Evolutionary conservation across 2,329 filamentous ascomycete species (phyloP).

Genomic region (Trichoderma asperellum): DNA sequence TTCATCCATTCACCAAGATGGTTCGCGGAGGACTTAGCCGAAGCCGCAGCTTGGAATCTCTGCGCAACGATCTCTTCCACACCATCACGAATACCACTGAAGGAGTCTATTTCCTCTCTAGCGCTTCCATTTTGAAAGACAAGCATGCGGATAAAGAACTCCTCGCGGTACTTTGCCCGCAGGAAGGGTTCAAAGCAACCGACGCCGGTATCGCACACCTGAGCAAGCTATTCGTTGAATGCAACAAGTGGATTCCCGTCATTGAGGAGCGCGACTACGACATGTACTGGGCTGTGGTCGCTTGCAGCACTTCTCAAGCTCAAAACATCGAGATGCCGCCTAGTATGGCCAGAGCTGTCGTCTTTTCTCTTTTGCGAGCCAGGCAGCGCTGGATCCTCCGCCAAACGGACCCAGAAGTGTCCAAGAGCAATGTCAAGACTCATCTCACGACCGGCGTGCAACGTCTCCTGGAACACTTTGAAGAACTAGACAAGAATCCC

Average conservation of each 20-base stretch:
- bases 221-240: constrained; percentile 16
- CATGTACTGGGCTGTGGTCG: constrained; percentile 15
- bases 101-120: constrained; percentile 11
- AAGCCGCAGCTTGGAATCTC: constrained; percentile 25
- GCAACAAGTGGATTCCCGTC: constrained; percentile 14
- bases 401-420: background rate
- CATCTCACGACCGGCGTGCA: constrained; percentile 22
- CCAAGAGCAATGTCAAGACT: constrained; percentile 1
- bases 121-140: background rate
- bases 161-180: constrained; percentile 19
- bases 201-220: background rate
- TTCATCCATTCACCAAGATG: background rate
- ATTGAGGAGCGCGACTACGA: background rate
- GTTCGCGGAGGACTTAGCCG: background rate
- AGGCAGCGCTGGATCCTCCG: constrained; percentile 28
- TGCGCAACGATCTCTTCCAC: constrained; percentile 14
- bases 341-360: constrained; percentile 1
- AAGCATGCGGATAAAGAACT: constrained; percentile 13
- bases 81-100: constrained; percentile 23
- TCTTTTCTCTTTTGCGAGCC: constrained; percentile 29
- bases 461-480: constrained; percentile 24
- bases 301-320: background rate
- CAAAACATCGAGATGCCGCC: constrained; percentile 10
- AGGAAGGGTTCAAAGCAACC: constrained; percentile 3
- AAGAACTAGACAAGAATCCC: background rate